Percentiles rank a stretch among this genome's conserved stretches.
Evolutionary conservation across 1,284 basidiomycete genomes (phyloP).

Genomic region (Limonomyces culmigenus): DNA sequence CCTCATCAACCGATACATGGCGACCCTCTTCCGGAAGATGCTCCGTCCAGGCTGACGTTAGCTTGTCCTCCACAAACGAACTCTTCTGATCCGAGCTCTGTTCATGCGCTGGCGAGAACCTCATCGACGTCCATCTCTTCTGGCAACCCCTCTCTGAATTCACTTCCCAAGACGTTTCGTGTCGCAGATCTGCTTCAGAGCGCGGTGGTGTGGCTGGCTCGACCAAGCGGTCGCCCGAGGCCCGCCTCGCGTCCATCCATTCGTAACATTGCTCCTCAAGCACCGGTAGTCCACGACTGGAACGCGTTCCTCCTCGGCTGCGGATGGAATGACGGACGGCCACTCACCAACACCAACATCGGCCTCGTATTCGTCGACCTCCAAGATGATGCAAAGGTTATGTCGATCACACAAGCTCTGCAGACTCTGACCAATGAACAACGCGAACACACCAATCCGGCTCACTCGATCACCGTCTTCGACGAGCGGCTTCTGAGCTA

Average conservation of each 20-base stretch:
- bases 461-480: not conserved
- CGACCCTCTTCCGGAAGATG: too few relatives aligned
- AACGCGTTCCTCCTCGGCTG: conserved; percentile 1
- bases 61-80: too few relatives aligned
- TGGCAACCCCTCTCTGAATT: not conserved
- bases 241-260: not conserved
- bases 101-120: not conserved
- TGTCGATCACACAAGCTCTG: not conserved
- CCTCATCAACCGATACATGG: too few relatives aligned
- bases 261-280: not conserved
- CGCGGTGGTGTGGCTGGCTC: not conserved
- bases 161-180: not conserved
- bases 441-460: not conserved
- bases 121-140: not conserved
- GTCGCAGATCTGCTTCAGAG: not conserved
- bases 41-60: too few relatives aligned
- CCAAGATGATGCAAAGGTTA: not conserved
- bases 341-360: not conserved
- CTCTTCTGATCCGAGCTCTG: too few relatives aligned
- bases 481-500: not conserved
- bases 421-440: not conserved
- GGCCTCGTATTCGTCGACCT: not conserved
- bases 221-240: not conserved
- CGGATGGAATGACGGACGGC: not conserved
- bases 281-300: not conserved